Conservation (phyloP, 2,329 filamentous ascomycete species). For the Botrytis squamosa region DNA sequence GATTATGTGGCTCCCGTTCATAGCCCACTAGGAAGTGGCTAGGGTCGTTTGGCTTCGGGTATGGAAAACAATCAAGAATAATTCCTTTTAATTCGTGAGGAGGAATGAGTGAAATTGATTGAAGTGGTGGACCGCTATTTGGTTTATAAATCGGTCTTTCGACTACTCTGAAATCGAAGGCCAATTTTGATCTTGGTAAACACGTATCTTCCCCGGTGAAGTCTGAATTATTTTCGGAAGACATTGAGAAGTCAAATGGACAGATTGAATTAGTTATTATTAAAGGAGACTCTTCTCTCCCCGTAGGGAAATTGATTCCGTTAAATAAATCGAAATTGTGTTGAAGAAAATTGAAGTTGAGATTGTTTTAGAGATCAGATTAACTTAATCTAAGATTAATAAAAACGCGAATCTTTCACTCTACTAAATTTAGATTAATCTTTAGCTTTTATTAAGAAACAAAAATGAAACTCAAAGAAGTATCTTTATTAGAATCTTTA, state of each 20-base stretch:
- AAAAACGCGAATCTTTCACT: neutral
- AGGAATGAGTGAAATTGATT: conserved; percentile 49
- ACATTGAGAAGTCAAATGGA: neutral
- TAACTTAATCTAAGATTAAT: neutral
- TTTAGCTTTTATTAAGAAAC: neutral
- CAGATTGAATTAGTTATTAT: neutral
- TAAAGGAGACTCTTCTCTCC: neutral
- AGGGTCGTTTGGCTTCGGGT: conserved; percentile 39
- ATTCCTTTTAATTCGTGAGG: conserved; percentile 51
- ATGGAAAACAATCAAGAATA: conserved; percentile 54
- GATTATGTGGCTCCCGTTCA: conserved; percentile 42
- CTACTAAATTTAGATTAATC: neutral
- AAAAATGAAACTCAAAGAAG: fast-evolving
- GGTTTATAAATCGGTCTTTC: conserved; percentile 44
- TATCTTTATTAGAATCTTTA: neutral
- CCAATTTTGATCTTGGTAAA: conserved; percentile 15
- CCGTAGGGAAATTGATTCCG: neutral
- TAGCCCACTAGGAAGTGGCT: conserved; percentile 34
- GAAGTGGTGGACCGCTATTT: conserved; percentile 49
- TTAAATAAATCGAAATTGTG: neutral
- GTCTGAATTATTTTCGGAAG: neutral
- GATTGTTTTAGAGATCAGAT: conserved; percentile 12
- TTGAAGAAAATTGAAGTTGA: conserved; percentile 8
- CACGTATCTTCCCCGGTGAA: conserved; percentile 9
- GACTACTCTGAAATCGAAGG: conserved; percentile 36